phyloP scores from a whole-genome alignment of 2,329 filamentous ascomycete genomes.

The Fusarium sp. region DNA sequence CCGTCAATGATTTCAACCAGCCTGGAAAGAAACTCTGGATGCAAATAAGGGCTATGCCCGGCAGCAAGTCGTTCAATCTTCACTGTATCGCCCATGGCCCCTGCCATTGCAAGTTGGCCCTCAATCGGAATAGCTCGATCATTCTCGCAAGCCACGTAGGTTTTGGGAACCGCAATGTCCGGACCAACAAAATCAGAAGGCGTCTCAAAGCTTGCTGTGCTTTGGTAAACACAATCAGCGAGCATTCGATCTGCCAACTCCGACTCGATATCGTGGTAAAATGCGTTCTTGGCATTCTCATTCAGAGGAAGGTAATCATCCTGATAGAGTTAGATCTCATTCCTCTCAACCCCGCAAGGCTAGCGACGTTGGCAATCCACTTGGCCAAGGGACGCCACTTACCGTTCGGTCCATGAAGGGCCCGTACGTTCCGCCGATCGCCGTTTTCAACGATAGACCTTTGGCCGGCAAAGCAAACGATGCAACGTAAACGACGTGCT shows the following conservation, averaged over 20 bases:
- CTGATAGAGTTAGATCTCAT: background rate
- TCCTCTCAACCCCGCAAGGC: background rate
- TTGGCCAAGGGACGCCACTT: background rate
- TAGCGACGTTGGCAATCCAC: background rate
- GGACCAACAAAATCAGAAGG: constrained; percentile 31
- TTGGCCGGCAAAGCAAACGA: constrained; percentile 39
- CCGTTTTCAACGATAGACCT: background rate
- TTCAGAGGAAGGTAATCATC: constrained; percentile 13
- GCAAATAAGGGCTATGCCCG: constrained; percentile 9
- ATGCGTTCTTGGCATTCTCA: background rate
- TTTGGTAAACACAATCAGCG: constrained; percentile 19
- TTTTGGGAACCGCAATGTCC: constrained; percentile 39
- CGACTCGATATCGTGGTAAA: constrained; percentile 11
- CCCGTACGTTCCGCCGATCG: background rate
- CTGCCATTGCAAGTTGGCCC: constrained; percentile 39
- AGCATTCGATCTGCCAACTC: background rate
- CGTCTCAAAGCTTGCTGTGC: constrained; percentile 27
- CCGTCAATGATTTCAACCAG: constrained; percentile 2
- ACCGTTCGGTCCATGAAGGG: constrained; percentile 19
- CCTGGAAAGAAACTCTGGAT: background rate
- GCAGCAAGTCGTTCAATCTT: background rate
- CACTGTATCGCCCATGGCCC: background rate
- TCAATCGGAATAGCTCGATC: constrained; percentile 35
- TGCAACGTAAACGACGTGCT: constrained; percentile 43
- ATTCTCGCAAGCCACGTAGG: constrained; percentile 43